Conservation (phyloP, 306 rosid species). For the Prunus dulcis region DNA sequence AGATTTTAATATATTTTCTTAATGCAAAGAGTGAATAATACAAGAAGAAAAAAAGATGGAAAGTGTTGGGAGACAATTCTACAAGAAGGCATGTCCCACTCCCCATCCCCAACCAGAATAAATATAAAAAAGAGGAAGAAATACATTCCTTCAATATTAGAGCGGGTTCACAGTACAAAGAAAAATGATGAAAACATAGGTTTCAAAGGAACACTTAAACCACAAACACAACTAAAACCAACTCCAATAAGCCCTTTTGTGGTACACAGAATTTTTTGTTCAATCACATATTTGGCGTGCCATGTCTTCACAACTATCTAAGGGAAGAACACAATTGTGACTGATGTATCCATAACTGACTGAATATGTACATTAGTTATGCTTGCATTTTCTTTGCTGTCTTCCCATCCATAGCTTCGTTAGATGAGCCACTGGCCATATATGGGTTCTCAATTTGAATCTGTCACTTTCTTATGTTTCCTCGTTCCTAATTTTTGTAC, state of each 20-base stretch:
- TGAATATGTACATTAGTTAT: background rate
- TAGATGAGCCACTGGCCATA: background rate
- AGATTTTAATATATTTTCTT: background rate
- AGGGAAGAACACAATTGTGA: background rate
- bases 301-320: background rate
- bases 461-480: background rate
- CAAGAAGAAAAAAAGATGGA: background rate
- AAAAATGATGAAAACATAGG: background rate
- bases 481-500: background rate
- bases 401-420: background rate
- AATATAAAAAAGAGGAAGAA: background rate
- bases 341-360: background rate
- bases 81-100: background rate
- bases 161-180: background rate
- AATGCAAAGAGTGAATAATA: constrained; percentile 3
- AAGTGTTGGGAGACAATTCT: background rate
- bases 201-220: background rate
- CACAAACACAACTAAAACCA: background rate
- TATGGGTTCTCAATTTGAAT: background rate
- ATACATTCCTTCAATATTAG: background rate
- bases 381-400: background rate
- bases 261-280: background rate
- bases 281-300: background rate
- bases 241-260: background rate
- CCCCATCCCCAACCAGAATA: background rate